These are phyloP conservation scores for Microcos paniculata DNA, from an alignment of 345 rosid genomes.

Conservation along the genomic window DNA sequence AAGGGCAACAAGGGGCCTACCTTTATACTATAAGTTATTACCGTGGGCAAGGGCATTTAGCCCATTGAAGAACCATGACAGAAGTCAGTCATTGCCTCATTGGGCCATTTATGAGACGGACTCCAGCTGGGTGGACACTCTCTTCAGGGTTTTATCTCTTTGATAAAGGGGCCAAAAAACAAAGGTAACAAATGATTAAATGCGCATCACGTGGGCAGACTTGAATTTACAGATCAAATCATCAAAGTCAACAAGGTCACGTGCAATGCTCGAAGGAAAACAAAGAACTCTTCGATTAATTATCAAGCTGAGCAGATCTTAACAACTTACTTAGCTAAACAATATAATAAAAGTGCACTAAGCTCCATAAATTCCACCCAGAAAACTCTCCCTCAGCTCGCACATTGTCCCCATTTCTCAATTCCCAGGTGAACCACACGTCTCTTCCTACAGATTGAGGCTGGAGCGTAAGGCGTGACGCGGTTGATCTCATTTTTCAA, in stretches of 20 bases:
- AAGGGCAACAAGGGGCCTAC: too few relatives aligned
- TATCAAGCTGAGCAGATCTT: not conserved
- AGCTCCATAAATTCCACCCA: not conserved
- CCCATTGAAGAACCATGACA: too few relatives aligned
- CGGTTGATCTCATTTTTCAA: too few relatives aligned
- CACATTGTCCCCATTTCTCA: not conserved
- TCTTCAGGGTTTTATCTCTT: too few relatives aligned
- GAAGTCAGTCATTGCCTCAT: too few relatives aligned
- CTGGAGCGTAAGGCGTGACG: too few relatives aligned
- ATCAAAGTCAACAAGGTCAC: slow-evolving; percentile 21
- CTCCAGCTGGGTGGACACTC: too few relatives aligned
- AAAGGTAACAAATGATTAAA: not conserved
- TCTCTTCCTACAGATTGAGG: not conserved
- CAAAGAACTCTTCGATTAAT: not conserved
- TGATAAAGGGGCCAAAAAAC: too few relatives aligned
- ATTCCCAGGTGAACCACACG: slow-evolving; percentile 1
- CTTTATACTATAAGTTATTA: too few relatives aligned
- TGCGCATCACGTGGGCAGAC: not conserved
- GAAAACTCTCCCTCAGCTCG: not conserved
- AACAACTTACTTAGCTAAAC: not conserved
- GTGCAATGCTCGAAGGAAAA: slow-evolving; percentile 8
- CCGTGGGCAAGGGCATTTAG: too few relatives aligned
- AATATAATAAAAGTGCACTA: not conserved
- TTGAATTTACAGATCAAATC: not conserved
- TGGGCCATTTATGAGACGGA: too few relatives aligned